Percentiles rank a stretch among this genome's conserved stretches.
Conservation (phyloP, 805 yeast genomes). For the Zygosaccharomyces pseudorouxii region DNA sequence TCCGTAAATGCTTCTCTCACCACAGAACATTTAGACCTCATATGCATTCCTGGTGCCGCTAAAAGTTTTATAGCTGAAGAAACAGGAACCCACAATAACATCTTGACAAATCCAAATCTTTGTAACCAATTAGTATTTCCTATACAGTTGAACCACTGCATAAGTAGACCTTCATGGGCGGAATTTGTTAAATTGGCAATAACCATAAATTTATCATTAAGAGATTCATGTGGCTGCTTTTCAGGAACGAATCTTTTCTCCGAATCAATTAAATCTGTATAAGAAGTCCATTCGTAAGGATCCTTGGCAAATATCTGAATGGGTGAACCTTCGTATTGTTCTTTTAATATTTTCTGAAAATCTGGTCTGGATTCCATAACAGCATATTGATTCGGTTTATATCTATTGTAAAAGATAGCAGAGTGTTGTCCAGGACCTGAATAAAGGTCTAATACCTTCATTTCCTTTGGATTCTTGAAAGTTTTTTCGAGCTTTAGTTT, state of each 20-base stretch:
- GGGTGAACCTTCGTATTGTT: slow-evolving; percentile 18
- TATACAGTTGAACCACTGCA: slow-evolving; percentile 71
- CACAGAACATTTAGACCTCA: slow-evolving; percentile 59
- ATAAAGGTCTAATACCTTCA: slow-evolving; percentile 56
- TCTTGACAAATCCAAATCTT: slow-evolving; percentile 65
- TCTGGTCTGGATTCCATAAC: slow-evolving; percentile 49
- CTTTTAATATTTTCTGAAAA: slow-evolving; percentile 11
- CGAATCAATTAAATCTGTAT: slow-evolving; percentile 42
- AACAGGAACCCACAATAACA: slow-evolving; percentile 65
- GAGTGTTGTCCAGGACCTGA: slow-evolving; percentile 60
- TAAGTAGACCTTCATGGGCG: slow-evolving; percentile 60
- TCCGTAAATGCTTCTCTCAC: slow-evolving; percentile 63
- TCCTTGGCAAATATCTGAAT: slow-evolving; percentile 39
- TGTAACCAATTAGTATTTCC: slow-evolving; percentile 71
- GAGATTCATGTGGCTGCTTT: slow-evolving; percentile 34
- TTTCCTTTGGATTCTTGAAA: slow-evolving; percentile 34
- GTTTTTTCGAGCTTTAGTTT: slow-evolving; percentile 40
- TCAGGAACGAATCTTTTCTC: slow-evolving; percentile 43
- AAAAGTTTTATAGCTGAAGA: slow-evolving; percentile 57
- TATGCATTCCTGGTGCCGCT: slow-evolving; percentile 47
- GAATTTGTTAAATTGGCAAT: slow-evolving; percentile 53
- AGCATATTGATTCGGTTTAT: slow-evolving; percentile 60
- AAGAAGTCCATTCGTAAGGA: slow-evolving; percentile 70
- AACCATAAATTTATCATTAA: slow-evolving; percentile 53
- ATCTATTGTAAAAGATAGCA: slow-evolving; percentile 51